These are phyloP conservation scores for Cladosporium sp. DNA, from an alignment of 2,329 filamentous ascomycete genomes.

Conservation along the genomic window DNA sequence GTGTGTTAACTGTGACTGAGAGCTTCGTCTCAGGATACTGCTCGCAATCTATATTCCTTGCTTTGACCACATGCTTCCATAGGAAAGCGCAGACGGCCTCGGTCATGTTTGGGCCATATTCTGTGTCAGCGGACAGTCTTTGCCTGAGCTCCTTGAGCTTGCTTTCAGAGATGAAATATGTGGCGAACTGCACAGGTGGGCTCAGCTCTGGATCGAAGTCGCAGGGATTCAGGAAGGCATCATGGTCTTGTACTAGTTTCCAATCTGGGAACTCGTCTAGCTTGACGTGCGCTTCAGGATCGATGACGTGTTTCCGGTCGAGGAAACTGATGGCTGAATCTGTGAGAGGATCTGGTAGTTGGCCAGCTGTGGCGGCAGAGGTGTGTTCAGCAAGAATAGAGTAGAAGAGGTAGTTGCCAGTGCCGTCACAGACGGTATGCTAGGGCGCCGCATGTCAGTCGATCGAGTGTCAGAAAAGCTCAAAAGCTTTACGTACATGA, in stretches of 20 bases:
- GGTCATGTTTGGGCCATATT: background rate
- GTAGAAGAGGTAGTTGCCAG: constrained; percentile 9
- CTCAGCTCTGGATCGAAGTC: background rate
- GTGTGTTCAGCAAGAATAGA: constrained; percentile 2
- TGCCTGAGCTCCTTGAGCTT: background rate
- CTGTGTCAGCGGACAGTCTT: background rate
- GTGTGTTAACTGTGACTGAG: constrained; percentile 20
- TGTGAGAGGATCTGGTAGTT: background rate
- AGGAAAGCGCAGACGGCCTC: constrained; percentile 19
- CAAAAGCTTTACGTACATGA: background rate
- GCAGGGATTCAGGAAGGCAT: background rate
- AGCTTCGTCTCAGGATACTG: constrained; percentile 21
- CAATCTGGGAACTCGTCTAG: constrained; percentile 7
- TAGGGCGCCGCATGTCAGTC: background rate
- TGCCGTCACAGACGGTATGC: constrained; percentile 17
- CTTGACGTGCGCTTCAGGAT: background rate
- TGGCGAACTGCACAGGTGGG: constrained; percentile 14
- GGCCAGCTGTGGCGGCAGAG: background rate
- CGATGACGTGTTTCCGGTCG: background rate
- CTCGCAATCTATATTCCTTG: constrained; percentile 6
- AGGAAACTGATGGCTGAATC: background rate
- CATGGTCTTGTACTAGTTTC: background rate
- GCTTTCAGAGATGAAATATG: constrained; percentile 18
- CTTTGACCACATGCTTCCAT: constrained; percentile 18
- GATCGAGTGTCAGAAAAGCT: background rate